Conservation (phyloP, 2,329 filamentous ascomycete species). For the Verticillium tricorpus region DNA sequence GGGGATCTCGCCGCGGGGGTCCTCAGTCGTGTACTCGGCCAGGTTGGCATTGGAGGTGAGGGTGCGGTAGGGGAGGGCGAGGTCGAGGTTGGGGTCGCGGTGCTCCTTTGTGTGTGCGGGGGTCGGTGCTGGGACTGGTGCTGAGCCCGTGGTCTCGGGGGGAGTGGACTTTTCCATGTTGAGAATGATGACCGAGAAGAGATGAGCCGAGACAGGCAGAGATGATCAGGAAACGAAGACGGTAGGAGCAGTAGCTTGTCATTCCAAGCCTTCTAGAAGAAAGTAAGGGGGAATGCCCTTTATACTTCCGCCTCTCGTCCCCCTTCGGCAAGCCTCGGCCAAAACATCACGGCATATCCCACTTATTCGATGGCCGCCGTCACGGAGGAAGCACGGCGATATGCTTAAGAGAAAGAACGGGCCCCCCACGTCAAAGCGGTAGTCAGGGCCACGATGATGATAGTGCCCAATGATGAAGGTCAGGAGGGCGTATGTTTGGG, state of each 20-base stretch:
- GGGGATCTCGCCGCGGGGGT: slow-evolving; percentile 56
- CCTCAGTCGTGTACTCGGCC: slow-evolving; percentile 63
- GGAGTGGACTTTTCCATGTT: background rate
- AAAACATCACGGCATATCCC: background rate
- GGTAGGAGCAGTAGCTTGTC: background rate
- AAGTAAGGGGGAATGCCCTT: background rate
- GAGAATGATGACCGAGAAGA: background rate
- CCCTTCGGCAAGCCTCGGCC: background rate
- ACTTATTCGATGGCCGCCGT: background rate
- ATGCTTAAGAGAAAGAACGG: background rate
- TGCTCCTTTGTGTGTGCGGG: slow-evolving; percentile 25
- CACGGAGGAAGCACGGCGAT: background rate
- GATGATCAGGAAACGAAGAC: background rate
- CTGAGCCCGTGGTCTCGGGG: background rate
- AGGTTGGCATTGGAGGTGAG: slow-evolving; percentile 57
- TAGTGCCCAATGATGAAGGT: background rate
- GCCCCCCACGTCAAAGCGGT: background rate
- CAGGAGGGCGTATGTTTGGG: background rate
- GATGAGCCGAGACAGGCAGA: background rate
- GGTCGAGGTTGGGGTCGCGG: slow-evolving; percentile 36
- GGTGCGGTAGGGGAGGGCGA: slow-evolving; percentile 62
- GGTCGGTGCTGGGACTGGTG: slow-evolving; percentile 9
- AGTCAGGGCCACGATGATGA: background rate
- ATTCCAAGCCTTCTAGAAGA: background rate
- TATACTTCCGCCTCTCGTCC: background rate